Conservation (phyloP, 768 basidiomycete genomes). For the Rossbeevera mucosa region DNA sequence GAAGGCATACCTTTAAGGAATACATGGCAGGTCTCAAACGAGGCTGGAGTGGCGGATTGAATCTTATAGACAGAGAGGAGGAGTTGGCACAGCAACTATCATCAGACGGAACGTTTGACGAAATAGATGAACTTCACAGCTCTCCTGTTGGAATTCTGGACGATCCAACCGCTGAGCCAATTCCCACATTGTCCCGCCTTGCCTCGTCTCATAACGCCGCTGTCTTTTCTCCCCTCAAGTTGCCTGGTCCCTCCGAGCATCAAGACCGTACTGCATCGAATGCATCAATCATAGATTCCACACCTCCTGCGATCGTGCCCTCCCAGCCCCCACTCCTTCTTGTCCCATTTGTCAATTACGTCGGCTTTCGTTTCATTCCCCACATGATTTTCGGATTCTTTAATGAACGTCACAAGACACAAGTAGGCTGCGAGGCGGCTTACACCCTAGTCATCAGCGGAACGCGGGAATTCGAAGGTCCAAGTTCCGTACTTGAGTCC, state of each 20-base stretch:
- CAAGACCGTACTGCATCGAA: slow-evolving; percentile 13
- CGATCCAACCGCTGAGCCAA: slow-evolving; percentile 34
- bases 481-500: slow-evolving; percentile 15
- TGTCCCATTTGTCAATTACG: slow-evolving; percentile 66
- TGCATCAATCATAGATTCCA: slow-evolving; percentile 34
- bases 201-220: slow-evolving; percentile 30
- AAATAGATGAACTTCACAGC: slow-evolving; percentile 40
- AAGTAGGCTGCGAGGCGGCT: slow-evolving; percentile 74
- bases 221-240: slow-evolving; percentile 32
- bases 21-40: slow-evolving; percentile 81
- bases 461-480: slow-evolving; percentile 56
- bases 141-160: slow-evolving; percentile 21
- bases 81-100: slow-evolving; percentile 61
- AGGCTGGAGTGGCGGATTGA: slow-evolving; percentile 77
- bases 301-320: slow-evolving; percentile 56
- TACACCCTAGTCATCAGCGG: slow-evolving; percentile 62
- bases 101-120: slow-evolving; percentile 75
- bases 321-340: slow-evolving; percentile 76
- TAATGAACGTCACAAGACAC: slow-evolving; percentile 80
- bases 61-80: slow-evolving; percentile 68
- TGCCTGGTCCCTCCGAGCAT: slow-evolving; percentile 19
- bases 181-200: slow-evolving; percentile 39
- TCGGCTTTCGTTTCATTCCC: slow-evolving; percentile 83
- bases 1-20: slow-evolving; percentile 90
- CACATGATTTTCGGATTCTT: slow-evolving; percentile 91